phyloP scores from a whole-genome alignment of 2,329 filamentous ascomycete species.

The Blastomyces silverae region DNA sequence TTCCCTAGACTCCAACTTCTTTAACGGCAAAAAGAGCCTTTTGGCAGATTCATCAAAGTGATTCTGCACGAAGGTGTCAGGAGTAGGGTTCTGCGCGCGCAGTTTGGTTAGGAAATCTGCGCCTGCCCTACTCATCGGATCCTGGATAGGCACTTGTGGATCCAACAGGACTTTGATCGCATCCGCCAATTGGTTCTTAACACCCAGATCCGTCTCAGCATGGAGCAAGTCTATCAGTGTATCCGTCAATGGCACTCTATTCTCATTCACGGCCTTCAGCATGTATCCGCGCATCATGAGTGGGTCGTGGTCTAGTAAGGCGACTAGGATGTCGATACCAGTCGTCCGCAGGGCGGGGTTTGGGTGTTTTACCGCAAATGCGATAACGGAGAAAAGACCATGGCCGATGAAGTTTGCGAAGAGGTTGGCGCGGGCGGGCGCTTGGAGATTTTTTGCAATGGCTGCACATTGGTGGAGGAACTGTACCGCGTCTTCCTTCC shows the following conservation, averaged over 20 bases:
- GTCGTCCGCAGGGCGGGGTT: conserved; percentile 83
- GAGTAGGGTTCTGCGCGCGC: conserved; percentile 61
- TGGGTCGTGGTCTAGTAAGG: conserved; percentile 91
- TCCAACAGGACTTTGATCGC: conserved; percentile 91
- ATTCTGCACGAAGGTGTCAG: conserved; percentile 74
- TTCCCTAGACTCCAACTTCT: conserved; percentile 64
- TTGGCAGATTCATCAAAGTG: conserved; percentile 86
- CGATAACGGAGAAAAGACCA: conserved; percentile 82
- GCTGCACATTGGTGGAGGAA: conserved; percentile 96
- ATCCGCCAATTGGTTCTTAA: conserved; percentile 92
- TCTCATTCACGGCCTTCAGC: conserved; percentile 84
- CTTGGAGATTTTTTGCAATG: conserved; percentile 90
- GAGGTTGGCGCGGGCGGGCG: conserved; percentile 67
- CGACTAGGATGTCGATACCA: conserved; percentile 86
- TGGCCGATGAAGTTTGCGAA: conserved; percentile 87
- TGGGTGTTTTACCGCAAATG: conserved; percentile 77
- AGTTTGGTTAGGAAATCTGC: conserved; percentile 62
- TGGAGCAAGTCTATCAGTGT: conserved; percentile 86
- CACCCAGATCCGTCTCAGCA: conserved; percentile 84
- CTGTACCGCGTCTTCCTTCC: conserved; percentile 87
- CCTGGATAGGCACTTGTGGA: conserved; percentile 54
- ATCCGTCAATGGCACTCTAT: conserved; percentile 77
- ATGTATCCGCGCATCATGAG: conserved; percentile 90
- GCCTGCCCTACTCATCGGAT: conserved; percentile 55
- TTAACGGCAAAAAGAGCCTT: conserved; percentile 78